phyloP scores from a whole-genome alignment of 129 eudicot genomes.

The carrot (Daucus carota) region DH1_v3.0 NC_030382.2:49495501-49496000 shows the following conservation, averaged over 20 bases:
- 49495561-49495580: neutral
- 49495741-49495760: neutral
- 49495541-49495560: neutral
- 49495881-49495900: neutral
- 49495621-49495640: no score
- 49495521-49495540: no score
- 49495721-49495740: neutral
- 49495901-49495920: neutral
- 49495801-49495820: neutral
- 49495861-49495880: neutral
- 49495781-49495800: no score
- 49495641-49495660: neutral
- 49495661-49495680: neutral
- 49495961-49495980: slow-evolving; percentile 22
- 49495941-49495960: slow-evolving; percentile 40
- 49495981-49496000: neutral
- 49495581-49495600: neutral
- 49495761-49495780: neutral
- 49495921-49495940: slow-evolving; percentile 6
- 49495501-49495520: no score
- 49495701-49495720: neutral
- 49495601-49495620: neutral
- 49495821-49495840: neutral
- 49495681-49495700: no score
- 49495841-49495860: neutral